phyloP scores from a whole-genome alignment of 2,329 filamentous ascomycete species.

The Westerdykella sp. region DNA sequence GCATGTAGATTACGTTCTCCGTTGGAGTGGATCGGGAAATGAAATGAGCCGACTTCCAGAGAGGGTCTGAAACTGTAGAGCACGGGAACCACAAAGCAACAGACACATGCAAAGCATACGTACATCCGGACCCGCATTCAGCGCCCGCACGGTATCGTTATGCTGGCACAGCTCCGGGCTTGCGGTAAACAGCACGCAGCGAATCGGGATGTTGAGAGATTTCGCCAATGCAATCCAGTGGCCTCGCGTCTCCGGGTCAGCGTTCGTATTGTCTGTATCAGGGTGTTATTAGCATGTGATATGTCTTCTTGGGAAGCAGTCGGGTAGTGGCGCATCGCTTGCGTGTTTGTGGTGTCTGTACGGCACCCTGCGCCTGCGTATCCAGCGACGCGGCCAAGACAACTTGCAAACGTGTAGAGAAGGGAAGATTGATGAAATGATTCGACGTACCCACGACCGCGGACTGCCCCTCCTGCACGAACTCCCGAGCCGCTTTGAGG shows the following conservation, averaged over 20 bases:
- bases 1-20: too few species aligned
- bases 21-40: not conserved
- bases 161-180: conserved; percentile 66
- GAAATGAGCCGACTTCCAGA: not conserved
- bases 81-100: not conserved
- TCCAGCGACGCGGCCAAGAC: too few species aligned
- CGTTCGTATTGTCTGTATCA: conserved; percentile 86
- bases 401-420: not conserved
- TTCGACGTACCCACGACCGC: conserved; percentile 66
- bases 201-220: conserved; percentile 65
- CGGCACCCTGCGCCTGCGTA: too few species aligned
- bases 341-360: not conserved
- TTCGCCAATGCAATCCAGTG: conserved; percentile 72
- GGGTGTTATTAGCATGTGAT: conserved; percentile 9
- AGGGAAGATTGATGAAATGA: not conserved
- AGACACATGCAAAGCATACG: conserved; percentile 11
- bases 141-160: conserved; percentile 76
- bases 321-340: not conserved
- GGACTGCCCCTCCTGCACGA: conserved; percentile 58
- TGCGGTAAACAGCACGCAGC: conserved; percentile 80
- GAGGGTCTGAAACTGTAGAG: not conserved
- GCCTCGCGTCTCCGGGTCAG: conserved; percentile 68
- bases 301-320: conserved; percentile 1
- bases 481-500: conserved; percentile 63
- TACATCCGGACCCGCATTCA: conserved; percentile 42